A percentile compares a stretch with the other conserved stretches of the same genome.
Evolutionary conservation across 179 eudicot genomes (phyloP).

Genomic region (Corrigiola litoralis): DNA sequence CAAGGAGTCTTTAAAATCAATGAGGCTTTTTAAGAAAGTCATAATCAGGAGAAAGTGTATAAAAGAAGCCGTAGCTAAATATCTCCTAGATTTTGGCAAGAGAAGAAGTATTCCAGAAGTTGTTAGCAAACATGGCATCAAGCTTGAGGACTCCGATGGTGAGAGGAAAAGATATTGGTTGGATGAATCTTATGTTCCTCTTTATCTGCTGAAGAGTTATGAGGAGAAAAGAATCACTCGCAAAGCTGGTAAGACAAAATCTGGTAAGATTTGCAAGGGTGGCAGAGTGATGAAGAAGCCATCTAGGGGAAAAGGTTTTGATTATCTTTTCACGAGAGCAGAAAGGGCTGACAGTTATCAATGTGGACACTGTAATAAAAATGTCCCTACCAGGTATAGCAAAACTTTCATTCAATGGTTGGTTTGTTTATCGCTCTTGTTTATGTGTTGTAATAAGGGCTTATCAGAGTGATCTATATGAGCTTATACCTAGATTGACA

Average conservation of each 20-base stretch:
- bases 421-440: background rate
- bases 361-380: conserved; percentile 86
- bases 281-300: conserved; percentile 34
- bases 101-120: conserved; percentile 86
- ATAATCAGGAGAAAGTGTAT: conserved; percentile 61
- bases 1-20: conserved; percentile 56
- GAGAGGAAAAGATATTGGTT: conserved; percentile 91
- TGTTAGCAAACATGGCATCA: conserved; percentile 62
- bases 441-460: background rate
- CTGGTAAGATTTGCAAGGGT: conserved; percentile 33
- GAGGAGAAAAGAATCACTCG: conserved; percentile 84
- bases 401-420: background rate
- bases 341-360: conserved; percentile 53
- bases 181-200: conserved; percentile 78
- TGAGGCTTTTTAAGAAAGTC: conserved; percentile 78
- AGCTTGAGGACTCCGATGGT: conserved; percentile 61
- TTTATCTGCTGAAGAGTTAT: conserved; percentile 73
- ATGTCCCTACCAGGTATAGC: conserved; percentile 70
- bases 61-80: conserved; percentile 57
- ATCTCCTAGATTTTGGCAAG: conserved; percentile 97
- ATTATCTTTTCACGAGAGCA: conserved; percentile 76
- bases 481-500: background rate
- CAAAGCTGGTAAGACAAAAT: conserved; percentile 43
- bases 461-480: background rate
- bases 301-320: conserved; percentile 48